Evolutionary conservation across 2,329 filamentous ascomycete genomes (phyloP).

Genomic region (Neonectria sp.): DNA sequence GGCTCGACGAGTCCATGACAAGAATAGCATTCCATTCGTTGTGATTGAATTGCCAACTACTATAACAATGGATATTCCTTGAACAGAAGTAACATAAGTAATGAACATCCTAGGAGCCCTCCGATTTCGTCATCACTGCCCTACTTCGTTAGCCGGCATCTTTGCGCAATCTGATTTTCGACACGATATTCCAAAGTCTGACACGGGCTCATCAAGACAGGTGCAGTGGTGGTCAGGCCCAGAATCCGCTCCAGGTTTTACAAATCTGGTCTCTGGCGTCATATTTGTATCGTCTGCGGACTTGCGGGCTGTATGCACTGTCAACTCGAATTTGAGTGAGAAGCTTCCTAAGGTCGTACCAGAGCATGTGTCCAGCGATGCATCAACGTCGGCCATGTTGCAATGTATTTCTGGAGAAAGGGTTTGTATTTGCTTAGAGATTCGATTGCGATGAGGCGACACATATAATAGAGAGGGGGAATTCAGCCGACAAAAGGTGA

Average conservation of each 20-base stretch:
- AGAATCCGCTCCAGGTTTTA: slow-evolving; percentile 8
- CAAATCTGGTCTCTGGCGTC: neutral
- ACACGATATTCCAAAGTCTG: slow-evolving; percentile 21
- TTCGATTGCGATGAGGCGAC: neutral
- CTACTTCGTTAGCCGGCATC: neutral
- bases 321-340: neutral
- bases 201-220: slow-evolving; percentile 19
- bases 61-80: too few species aligned
- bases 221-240: slow-evolving; percentile 21
- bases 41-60: neutral
- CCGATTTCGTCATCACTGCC: neutral
- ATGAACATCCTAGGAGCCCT: neutral
- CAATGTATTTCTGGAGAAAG: neutral
- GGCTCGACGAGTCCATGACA: neutral
- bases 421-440: neutral
- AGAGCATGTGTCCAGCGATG: slow-evolving; percentile 18
- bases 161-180: slow-evolving; percentile 21
- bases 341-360: slow-evolving; percentile 2
- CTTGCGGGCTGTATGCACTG: slow-evolving; percentile 1
- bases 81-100: neutral
- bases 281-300: neutral
- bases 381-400: slow-evolving; percentile 28
- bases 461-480: neutral
- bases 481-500: neutral
- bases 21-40: neutral